Evolutionary conservation across 257 asterid species (phyloP), one percentile per base, ranked within the genome.

Genomic region (Cruciata laevipes): DNA sequence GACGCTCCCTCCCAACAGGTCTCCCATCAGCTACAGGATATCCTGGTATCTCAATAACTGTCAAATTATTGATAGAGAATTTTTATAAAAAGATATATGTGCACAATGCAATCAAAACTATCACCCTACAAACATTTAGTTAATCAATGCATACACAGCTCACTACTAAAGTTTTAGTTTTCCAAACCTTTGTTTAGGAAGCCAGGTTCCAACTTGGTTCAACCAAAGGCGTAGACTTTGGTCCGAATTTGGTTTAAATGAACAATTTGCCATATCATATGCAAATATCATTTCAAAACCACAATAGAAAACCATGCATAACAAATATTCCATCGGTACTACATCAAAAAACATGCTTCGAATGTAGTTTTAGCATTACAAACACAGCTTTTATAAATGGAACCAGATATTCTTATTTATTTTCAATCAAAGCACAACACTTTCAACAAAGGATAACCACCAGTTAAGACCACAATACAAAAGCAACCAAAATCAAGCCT

Each of bases 11-110:
- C 42, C 8, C 63, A 52, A 83, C 80, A 0, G 96, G 92, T 72
- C 87, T 82, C 69, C 96, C 94, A 64, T 88, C 92, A 49, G 87
- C 85, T 74, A 85, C 86, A 72, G 80, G 51, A 60, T 69, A 44
- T 5, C 67, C 67, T 69, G 67, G 17, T 25, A 69, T 42, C 21
- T 37, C 58, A 69, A 60, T 7, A 60, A 53, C 49, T 32, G 40
- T 53, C 63, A 53, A 52, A 67, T 32, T 12, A 67, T 33, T 21
- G 30, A 32, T 5, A 3, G 6, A 17, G 44, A 66, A 49, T 24
- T 18, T 27, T 27, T 25, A 49, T 9, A 47, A 14, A 47, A 25
- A 51, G 6, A 21, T 17, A n/a, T 27, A 31, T 47, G 42, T 65
- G 33, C 0, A 49, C 44, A 27, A 23, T 21, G 18, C 5, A 23